These are phyloP conservation scores for Phytophthora boehmeriae DNA, from an alignment of 352 stramenopile species.

Conservation along the genomic window DNA sequence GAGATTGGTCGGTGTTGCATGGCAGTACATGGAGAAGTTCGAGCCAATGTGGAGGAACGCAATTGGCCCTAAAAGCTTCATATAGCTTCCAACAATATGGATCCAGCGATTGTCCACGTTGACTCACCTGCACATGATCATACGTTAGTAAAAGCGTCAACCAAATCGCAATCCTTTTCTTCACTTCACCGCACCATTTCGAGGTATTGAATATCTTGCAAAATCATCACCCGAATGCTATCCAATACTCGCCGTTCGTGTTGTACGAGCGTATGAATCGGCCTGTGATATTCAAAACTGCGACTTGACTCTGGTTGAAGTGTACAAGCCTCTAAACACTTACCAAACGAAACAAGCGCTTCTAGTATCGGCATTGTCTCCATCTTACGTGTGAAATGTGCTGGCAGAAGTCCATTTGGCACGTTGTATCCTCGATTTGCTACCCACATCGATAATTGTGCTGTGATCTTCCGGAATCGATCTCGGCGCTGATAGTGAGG, in stretches of 20 bases:
- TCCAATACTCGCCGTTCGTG: constrained; percentile 29
- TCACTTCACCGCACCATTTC: constrained; percentile 27
- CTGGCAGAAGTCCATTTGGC: neutral
- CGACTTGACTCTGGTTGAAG: neutral
- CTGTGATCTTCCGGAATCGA: constrained; percentile 3
- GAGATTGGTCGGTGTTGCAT: neutral
- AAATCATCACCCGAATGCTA: constrained; percentile 15
- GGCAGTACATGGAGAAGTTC: constrained; percentile 7
- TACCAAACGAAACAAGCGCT: constrained; percentile 8
- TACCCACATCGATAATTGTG: constrained; percentile 12
- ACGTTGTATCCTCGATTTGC: constrained; percentile 11
- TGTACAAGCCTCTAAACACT: constrained; percentile 5
- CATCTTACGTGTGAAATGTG: neutral
- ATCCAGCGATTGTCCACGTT: constrained; percentile 10
- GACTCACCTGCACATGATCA: constrained; percentile 13
- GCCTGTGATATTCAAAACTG: constrained; percentile 36
- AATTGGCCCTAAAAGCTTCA: constrained; percentile 5
- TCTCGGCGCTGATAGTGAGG: constrained; percentile 13
- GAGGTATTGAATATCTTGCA: constrained; percentile 29
- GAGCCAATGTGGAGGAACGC: constrained; percentile 13
- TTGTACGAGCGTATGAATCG: constrained; percentile 28
- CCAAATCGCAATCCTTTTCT: too few species aligned
- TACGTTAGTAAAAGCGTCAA: neutral
- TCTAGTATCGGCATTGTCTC: constrained; percentile 13
- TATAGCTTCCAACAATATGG: constrained; percentile 1